Evolutionary conservation across 371 early-diverging fungal genomes (phyloP), one percentile per base, ranked within the genome.

Genomic region (Zancudomyces culisetae): DNA sequence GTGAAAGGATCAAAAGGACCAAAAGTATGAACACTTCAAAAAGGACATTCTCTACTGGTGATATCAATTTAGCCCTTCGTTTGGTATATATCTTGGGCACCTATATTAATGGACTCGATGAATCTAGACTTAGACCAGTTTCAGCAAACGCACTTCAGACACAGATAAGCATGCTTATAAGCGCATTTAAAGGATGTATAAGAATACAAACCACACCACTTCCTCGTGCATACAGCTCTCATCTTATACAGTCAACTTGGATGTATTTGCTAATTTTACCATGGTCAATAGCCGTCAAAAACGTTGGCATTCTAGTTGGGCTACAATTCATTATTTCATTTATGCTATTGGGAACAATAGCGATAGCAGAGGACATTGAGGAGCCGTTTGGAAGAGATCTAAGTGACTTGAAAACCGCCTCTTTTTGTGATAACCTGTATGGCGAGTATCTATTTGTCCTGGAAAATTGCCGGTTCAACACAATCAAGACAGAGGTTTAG

Each of bases 221-320:
- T 55, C 89, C 89, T 3, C 53, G 80, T 45, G 86, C 86, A 8
- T 88, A 88, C 57, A 66, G 74, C 21, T 77, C 83, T 54, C 89
- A 86, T 64, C 68, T 86, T 47, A 69, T 74, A 28, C 85, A 85
- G 48, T 74, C 70, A 35, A 66, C 84, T 21, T 73, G 78, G 63
- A 51, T 82, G 27, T 86, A 82, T 53, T 57, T 81, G 41, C 51
- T 83, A 6, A 50, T 71, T 0, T 61, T 85, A 42, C 86, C 86
- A 4, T 81, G 78, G 71, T 78, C 80, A 52, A 57, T 83, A 24
- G 68, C 76, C 4, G 52, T 52, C 23, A 47, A 56, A 58, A 69
- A 61, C 2, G 55, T 58, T 22, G 64, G 64, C 55, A 52, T 45
- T 35, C 59, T 71, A 13, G 61, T 82, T 27, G 70, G 77, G 2